A percentile compares a stretch with the other conserved stretches of the same genome.
Conservation (phyloP, 257 asterid species). For the Solanum virginianum region DNA sequence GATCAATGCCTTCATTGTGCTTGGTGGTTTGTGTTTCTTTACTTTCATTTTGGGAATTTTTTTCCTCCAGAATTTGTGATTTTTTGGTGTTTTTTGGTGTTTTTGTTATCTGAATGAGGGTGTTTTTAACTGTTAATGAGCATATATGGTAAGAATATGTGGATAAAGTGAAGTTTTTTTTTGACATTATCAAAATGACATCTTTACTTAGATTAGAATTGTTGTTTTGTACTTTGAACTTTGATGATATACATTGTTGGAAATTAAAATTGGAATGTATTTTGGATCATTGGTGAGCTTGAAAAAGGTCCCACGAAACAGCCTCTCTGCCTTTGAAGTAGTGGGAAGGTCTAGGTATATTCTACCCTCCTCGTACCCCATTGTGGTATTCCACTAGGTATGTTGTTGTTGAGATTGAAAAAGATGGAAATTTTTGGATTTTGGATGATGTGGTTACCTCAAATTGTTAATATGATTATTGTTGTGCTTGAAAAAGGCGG, state of each 20-base stretch:
- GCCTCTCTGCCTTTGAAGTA: too few relatives aligned
- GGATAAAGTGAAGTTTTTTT: background rate
- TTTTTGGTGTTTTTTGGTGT: background rate
- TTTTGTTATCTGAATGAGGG: background rate
- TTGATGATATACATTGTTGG: background rate
- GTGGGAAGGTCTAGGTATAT: too few relatives aligned
- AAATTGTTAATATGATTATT: background rate
- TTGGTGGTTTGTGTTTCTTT: slow-evolving; percentile 56
- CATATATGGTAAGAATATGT: background rate
- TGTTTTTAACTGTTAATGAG: background rate
- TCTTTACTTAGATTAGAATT: background rate
- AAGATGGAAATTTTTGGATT: background rate
- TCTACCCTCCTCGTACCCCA: too few relatives aligned
- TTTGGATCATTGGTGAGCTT: background rate
- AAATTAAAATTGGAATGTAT: background rate
- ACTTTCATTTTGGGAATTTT: background rate
- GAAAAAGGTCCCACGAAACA: background rate
- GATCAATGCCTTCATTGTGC: slow-evolving; percentile 38
- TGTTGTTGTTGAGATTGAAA: too few relatives aligned
- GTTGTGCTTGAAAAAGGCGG: background rate
- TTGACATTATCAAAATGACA: background rate
- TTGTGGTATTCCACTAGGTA: too few relatives aligned
- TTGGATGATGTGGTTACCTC: background rate
- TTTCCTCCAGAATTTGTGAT: background rate
- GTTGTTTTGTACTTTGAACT: background rate